Evolutionary conservation across 2,329 filamentous ascomycete species (phyloP).

Genomic region (Lizonia empirigonia): DNA sequence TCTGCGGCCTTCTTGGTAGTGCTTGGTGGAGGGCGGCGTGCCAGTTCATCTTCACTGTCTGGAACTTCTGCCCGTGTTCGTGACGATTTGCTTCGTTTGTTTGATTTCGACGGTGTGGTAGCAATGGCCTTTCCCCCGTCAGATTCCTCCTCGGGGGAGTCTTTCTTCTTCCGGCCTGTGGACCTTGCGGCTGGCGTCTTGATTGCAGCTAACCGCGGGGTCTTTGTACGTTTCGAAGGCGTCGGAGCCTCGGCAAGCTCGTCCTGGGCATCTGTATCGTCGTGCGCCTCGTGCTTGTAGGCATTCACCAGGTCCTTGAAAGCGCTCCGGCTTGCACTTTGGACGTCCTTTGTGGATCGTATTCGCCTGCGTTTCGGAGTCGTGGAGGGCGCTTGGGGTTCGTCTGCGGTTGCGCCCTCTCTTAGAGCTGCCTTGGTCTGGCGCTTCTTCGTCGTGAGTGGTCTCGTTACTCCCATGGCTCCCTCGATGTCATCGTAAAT

Average conservation of each 20-base stretch:
- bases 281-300: constrained; percentile 11
- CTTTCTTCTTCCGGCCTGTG: constrained; percentile 20
- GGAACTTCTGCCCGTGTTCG: constrained; percentile 11
- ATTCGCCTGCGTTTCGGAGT: constrained; percentile 29
- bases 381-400: constrained; percentile 18
- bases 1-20: constrained; percentile 20
- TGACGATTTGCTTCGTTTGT: constrained; percentile 19
- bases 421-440: constrained; percentile 15
- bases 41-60: constrained; percentile 35
- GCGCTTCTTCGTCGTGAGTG: constrained; percentile 11
- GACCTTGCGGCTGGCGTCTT: constrained; percentile 19
- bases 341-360: constrained; percentile 21
- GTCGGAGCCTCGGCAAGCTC: constrained; percentile 23
- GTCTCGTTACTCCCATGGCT: constrained; percentile 40
- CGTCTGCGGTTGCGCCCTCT: constrained; percentile 14
- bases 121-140: constrained; percentile 14
- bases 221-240: constrained; percentile 24
- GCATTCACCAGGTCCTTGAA: constrained; percentile 19
- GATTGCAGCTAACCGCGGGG: constrained; percentile 19
- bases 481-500: constrained; percentile 54
- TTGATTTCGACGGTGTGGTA: constrained; percentile 24
- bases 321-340: constrained; percentile 23
- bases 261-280: constrained; percentile 25
- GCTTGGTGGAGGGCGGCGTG: constrained; percentile 17
- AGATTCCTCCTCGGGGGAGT: constrained; percentile 12